Evolutionary conservation across 495 filamentous ascomycete species (phyloP), one percentile per base, ranked within the genome.

Genomic region (Penicillium psychrofluorescens): DNA sequence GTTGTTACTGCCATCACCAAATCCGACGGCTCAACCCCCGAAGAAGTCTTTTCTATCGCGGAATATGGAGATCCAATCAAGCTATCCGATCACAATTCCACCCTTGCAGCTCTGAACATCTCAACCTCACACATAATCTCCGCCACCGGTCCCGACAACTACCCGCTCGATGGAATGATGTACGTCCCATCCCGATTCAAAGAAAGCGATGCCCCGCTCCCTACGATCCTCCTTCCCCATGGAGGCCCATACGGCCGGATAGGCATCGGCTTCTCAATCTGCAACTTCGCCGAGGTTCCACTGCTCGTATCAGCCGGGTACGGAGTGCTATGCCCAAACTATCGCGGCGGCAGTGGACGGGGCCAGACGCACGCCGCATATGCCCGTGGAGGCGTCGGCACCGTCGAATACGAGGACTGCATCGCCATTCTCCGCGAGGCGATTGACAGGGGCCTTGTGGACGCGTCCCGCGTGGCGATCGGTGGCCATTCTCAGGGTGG

Each of bases 401-500:
- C 44, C 4, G 36, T 49, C 12, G 63, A 66, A 36, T 62, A 64
- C 35, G 41, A 39, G 6, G 63, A 66, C 38, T 36, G 62, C 28
- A 59, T 64, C 35, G 39, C 55, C 11, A 43, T 58, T 34, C 51
- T 51, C n/a, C 35, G 57, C 15, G 31, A 29, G 14, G 61, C 59
- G 11, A 58, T 64, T 35, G 51, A 53, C 33, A 29, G 44, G 7
- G 56, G 58, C 12, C 48, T 43, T 29, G 49, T 53, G 11, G 59
- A 66, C 40, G 43, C 48, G 39, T 45, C 55, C 11, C 43, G 51
- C 13, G 38, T 64, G 14, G 44, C 50, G 22, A 54, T 64, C 22
- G 50, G 55, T 28, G 61, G 63, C 11, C 62, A 44, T 44, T 56
- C 50, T 44, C 54, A 60, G 42, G 63, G 63, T 33, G 63, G 63